Evolutionary conservation across 2,329 filamentous ascomycete genomes (phyloP), one percentile per base, ranked within the genome.

Genomic region (Neofusicoccum cordaticola): DNA sequence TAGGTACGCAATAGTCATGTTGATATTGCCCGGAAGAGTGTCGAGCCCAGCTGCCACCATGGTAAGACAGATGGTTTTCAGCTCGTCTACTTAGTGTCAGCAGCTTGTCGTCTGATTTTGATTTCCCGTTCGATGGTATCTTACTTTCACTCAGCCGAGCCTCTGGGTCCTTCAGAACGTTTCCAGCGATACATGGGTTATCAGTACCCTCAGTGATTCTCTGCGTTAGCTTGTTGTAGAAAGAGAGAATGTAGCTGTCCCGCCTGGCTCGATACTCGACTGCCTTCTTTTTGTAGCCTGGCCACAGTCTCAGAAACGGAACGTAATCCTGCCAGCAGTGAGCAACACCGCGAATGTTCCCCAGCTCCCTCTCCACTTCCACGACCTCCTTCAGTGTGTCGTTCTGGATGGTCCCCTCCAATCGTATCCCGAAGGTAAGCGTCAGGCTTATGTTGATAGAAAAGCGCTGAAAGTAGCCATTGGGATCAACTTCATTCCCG

Each of bases 281-380:
- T 51, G 63, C 63, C 22, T 47, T 44, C n/a, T 17, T 35, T 17
- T 27, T 65, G 17, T 41, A 39, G 13, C 50, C 47, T 8, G 63
- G 42, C 27, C 17, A 63, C 9, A 66, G 58, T 9, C 60, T 45
- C 13, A 66, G 42, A 44, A 66, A 31, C 12, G 64, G 64, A 37
- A 66, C 44, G 3, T 63, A 66, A 45, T 66, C 58, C 35, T 66
- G 58, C 64, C 58, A 66, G 48, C 45, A 53, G 45, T 51, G 50
- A 13, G 64, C 58, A 17, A 47, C 53, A 22, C 64, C 45, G 3
- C 64, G 64, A 39, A 63, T 44, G 22, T 44, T 48, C 1, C 44
- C 42, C 37, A 66, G 7, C 37, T 42, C 35, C 3, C 42, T 15
- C 42, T 66, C 64, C 15, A 63, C 60, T 17, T 42, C 27, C 4